Evolutionary conservation across 1,139 yeast genomes (phyloP).

Genomic region (Yamadazyma pseudoaaseri): DNA sequence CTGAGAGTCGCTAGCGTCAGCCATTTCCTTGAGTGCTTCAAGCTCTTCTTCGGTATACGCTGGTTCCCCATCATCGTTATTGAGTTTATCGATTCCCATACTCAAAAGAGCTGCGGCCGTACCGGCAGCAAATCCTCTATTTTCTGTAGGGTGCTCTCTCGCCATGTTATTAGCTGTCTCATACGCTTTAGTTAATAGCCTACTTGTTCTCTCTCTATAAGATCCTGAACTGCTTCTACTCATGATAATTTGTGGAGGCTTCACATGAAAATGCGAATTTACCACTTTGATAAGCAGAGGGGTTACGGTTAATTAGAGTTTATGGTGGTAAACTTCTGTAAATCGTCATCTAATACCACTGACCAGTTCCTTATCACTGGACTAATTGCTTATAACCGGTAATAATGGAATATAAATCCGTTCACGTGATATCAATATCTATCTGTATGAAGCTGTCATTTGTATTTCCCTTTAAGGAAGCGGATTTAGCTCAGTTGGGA

Average conservation of each 20-base stretch:
- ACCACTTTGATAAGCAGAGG: too few species aligned
- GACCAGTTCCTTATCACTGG: too few species aligned
- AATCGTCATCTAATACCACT: too few species aligned
- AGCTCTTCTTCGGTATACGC: slow-evolving; percentile 15
- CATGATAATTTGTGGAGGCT: slow-evolving; percentile 3
- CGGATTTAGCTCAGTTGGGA: slow-evolving; percentile 54
- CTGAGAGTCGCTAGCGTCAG: slow-evolving; percentile 13
- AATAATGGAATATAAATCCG: too few species aligned
- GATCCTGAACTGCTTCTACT: slow-evolving; percentile 2
- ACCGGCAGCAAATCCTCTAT: slow-evolving; percentile 54
- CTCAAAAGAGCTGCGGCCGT: slow-evolving; percentile 58
- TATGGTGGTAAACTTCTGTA: too few species aligned
- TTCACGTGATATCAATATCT: too few species aligned
- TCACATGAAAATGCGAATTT: slow-evolving; percentile 2
- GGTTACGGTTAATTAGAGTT: too few species aligned
- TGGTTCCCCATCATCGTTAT: slow-evolving; percentile 6
- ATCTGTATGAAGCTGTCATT: too few species aligned
- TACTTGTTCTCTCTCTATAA: slow-evolving; percentile 10
- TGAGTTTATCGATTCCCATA: slow-evolving; percentile 45
- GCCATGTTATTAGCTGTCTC: slow-evolving; percentile 22
- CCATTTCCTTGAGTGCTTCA: slow-evolving; percentile 16
- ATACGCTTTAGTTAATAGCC: slow-evolving; percentile 13
- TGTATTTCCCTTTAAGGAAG: slow-evolving; percentile 4
- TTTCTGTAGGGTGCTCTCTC: slow-evolving; percentile 32
- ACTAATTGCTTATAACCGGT: too few species aligned